These are phyloP conservation scores for Dissoconium aciculare DNA, from an alignment of 2,329 filamentous ascomycete genomes.

Conservation along the genomic window DNA sequence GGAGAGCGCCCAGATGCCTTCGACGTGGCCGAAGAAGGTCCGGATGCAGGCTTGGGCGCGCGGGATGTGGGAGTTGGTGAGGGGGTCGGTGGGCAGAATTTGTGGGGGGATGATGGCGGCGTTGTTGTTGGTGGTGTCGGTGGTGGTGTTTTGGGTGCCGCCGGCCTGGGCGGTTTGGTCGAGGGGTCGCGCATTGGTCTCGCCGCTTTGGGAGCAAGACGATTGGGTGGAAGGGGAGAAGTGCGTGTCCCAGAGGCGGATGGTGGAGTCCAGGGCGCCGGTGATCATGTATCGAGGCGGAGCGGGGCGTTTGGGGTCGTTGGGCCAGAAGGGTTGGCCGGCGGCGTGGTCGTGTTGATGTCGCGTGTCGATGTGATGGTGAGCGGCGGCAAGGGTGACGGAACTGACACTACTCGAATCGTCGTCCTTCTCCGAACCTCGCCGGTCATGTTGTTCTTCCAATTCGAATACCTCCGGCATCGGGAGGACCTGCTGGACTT, in stretches of 20 bases:
- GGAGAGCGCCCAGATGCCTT: constrained; percentile 86
- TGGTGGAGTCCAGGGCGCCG: constrained; percentile 77
- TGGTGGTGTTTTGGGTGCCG: constrained; percentile 7
- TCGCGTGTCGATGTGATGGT: constrained; percentile 9
- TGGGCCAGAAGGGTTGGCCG: constrained; percentile 40
- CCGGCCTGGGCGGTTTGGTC: constrained; percentile 8
- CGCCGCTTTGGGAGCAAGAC: no score
- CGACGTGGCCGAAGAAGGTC: constrained; percentile 91
- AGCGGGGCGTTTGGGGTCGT: constrained; percentile 47
- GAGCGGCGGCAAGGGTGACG: constrained; percentile 12
- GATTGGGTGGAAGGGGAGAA: constrained; percentile 10
- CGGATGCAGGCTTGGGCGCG: constrained; percentile 50
- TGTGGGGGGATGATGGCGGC: constrained; percentile 3
- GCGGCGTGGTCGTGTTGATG: constrained; percentile 6
- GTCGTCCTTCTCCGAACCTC: constrained; percentile 39
- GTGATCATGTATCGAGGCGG: constrained; percentile 88
- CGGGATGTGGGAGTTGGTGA: constrained; percentile 22
- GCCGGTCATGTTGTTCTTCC: constrained; percentile 45
- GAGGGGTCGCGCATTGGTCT: constrained; percentile 2
- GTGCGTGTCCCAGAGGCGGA: constrained; percentile 77
- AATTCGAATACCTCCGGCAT: constrained; percentile 81
- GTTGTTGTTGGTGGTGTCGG: constrained; percentile 4
- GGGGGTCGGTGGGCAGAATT: constrained; percentile 21
- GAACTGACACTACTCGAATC: constrained; percentile 21
- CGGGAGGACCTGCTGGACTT: constrained; percentile 80